phyloP scores from a whole-genome alignment of 805 yeast genomes.

The Torulaspora delbrueckii region DNA sequence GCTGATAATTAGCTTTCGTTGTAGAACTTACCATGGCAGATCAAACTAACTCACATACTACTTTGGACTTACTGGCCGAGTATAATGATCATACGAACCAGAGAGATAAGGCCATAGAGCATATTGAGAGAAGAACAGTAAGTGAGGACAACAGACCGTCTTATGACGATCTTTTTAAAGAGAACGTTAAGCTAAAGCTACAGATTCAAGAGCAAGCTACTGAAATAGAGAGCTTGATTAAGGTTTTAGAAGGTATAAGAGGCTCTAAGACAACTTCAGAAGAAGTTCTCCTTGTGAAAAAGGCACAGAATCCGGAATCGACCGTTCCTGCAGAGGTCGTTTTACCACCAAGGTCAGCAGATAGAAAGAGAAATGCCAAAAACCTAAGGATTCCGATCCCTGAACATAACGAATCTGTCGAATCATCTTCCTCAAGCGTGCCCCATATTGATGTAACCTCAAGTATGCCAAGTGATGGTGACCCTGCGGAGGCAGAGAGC shows the following conservation, averaged over 20 bases:
- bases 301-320: neutral
- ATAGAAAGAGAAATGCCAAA: slow-evolving; percentile 29
- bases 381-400: slow-evolving; percentile 16
- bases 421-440: neutral
- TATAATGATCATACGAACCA: slow-evolving; percentile 30
- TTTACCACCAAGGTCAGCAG: slow-evolving; percentile 40
- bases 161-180: slow-evolving; percentile 32
- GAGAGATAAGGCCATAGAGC: slow-evolving; percentile 28
- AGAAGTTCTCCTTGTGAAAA: slow-evolving; percentile 5
- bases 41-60: slow-evolving; percentile 9
- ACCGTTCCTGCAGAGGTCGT: slow-evolving; percentile 1
- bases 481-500: neutral
- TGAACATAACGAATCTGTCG: neutral
- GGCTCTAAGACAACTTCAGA: slow-evolving; percentile 10
- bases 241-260: slow-evolving; percentile 15
- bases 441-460: slow-evolving; percentile 12
- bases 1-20: neutral
- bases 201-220: slow-evolving; percentile 26
- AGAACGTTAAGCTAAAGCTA: slow-evolving; percentile 27
- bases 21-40: neutral
- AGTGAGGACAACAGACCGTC: slow-evolving; percentile 17
- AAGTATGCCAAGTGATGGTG: slow-evolving; percentile 1
- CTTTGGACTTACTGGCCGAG: slow-evolving; percentile 29
- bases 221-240: slow-evolving; percentile 22
- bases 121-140: slow-evolving; percentile 23